These are phyloP conservation scores for Pichia nakasei DNA, from an alignment of 805 yeast genomes.

Conservation along the genomic window DNA sequence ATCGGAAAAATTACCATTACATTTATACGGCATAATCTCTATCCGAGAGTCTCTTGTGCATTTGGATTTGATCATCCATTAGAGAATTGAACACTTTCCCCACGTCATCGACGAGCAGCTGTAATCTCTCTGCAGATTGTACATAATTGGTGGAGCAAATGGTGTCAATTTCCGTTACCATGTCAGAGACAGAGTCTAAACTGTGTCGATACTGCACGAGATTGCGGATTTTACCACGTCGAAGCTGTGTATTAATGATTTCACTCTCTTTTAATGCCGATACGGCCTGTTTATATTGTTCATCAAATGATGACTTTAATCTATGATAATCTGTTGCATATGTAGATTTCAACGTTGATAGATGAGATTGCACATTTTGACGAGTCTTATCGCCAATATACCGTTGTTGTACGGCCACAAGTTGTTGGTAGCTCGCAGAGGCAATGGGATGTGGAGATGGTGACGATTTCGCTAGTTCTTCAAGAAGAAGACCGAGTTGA, in stretches of 20 bases:
- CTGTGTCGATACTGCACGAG: background rate
- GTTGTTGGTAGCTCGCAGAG: background rate
- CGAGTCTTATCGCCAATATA: background rate
- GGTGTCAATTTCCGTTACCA: background rate
- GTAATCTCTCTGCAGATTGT: background rate
- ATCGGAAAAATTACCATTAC: no score
- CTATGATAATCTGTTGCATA: background rate
- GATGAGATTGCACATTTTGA: no score
- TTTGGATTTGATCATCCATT: background rate
- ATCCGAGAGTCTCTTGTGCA: no score
- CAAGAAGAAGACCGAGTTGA: background rate
- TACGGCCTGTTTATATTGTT: background rate
- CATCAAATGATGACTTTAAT: background rate
- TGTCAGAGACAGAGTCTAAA: background rate
- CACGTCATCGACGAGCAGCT: background rate
- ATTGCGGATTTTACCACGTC: background rate
- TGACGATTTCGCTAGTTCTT: background rate
- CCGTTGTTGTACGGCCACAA: background rate
- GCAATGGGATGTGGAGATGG: background rate
- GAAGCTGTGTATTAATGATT: background rate
- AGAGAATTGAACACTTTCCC: no score
- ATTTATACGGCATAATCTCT: no score
- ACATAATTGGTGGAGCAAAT: background rate
- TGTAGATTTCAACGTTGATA: no score
- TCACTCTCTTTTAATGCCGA: background rate